Evolutionary conservation across 2,329 filamentous ascomycete genomes (phyloP).

Genomic region (Paracoccidioides brasiliensis): DNA sequence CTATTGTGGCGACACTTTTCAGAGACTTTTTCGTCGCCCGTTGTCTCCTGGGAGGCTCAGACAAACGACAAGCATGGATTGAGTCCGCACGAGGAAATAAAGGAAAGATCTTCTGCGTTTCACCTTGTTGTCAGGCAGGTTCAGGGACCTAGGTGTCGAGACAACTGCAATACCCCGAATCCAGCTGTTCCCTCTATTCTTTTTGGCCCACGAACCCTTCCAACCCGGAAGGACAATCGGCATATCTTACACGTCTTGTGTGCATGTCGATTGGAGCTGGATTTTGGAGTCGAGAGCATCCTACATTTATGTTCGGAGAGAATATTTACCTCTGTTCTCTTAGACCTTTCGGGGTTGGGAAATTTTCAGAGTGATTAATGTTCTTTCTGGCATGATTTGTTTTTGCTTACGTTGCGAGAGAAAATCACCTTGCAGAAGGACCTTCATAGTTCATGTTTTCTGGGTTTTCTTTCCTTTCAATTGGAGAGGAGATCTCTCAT

Average conservation of each 20-base stretch:
- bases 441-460: slow-evolving; percentile 37
- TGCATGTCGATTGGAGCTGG: slow-evolving; percentile 31
- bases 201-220: slow-evolving; percentile 21
- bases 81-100: too few species aligned
- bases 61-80: too few species aligned
- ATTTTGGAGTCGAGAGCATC: not conserved
- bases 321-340: slow-evolving; percentile 7
- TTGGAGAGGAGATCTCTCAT: slow-evolving; percentile 15
- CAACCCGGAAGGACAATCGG: slow-evolving; percentile 20
- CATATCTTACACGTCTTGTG: slow-evolving; percentile 30
- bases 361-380: slow-evolving; percentile 1
- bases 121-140: not conserved
- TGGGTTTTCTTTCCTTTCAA: slow-evolving; percentile 14
- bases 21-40: too few species aligned
- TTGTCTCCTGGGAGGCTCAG: too few species aligned
- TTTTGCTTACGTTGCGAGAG: slow-evolving; percentile 24
- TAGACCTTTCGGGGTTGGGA: not conserved
- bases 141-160: not conserved
- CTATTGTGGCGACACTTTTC: too few species aligned
- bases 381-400: slow-evolving; percentile 3
- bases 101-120: too few species aligned
- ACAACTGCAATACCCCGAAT: not conserved
- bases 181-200: slow-evolving; percentile 20
- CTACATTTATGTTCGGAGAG: not conserved
- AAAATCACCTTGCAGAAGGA: slow-evolving; percentile 20